These are phyloP conservation scores for Rhizopogon vinicolor DNA, from an alignment of 768 basidiomycete genomes.

Conservation along the genomic window DNA sequence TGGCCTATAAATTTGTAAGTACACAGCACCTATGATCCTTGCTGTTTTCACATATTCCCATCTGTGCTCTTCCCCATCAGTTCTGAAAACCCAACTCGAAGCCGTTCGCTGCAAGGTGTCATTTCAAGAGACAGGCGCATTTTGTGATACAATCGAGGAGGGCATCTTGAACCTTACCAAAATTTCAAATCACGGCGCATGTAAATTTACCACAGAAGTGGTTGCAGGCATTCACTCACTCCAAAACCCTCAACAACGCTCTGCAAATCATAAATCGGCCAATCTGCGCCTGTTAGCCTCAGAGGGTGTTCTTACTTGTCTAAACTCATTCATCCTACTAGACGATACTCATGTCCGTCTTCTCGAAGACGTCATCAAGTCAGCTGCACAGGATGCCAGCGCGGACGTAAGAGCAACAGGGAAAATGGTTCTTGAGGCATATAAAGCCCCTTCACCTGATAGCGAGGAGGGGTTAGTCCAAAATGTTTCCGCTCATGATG, in stretches of 20 bases:
- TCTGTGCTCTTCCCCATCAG: conserved; percentile 29
- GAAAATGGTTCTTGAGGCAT: conserved; percentile 71
- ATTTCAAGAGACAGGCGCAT: conserved; percentile 68
- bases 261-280: conserved; percentile 67
- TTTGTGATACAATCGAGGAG: conserved; percentile 66
- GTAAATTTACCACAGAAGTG: conserved; percentile 47
- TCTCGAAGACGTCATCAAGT: conserved; percentile 66
- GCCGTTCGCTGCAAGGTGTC: conserved; percentile 35
- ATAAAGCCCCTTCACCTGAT: conserved; percentile 62
- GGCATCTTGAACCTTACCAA: conserved; percentile 41
- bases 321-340: conserved; percentile 76
- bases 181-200: conserved; percentile 48
- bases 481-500: background rate
- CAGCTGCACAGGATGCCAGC: conserved; percentile 66
- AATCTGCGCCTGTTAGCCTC: conserved; percentile 60
- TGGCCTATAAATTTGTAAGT: conserved; percentile 25
- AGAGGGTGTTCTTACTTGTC: conserved; percentile 58
- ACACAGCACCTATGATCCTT: background rate
- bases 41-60: background rate
- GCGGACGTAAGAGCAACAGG: conserved; percentile 70
- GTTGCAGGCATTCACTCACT: conserved; percentile 45
- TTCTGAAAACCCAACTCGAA: conserved; percentile 36
- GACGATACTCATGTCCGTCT: conserved; percentile 60
- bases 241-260: conserved; percentile 48
- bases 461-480: conserved; percentile 58